Percentiles rank a stretch among this genome's conserved stretches.
phyloP scores from a whole-genome alignment of 176 grass and related monocot genomes.

The Hyparrhenia diplandra region DNA sequence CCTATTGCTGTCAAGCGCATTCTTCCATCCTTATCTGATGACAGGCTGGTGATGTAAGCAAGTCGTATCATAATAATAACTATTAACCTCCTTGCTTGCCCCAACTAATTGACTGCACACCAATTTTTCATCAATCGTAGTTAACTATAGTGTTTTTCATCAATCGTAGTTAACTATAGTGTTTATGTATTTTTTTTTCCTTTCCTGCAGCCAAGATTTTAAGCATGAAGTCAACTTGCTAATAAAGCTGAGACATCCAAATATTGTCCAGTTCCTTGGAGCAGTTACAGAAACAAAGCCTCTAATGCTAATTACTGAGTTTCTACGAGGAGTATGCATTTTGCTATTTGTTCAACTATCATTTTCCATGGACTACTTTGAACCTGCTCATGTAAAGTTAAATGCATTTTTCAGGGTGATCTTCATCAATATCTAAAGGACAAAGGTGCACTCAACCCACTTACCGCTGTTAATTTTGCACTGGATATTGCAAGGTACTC shows the following conservation, averaged over 20 bases:
- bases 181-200: background rate
- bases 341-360: conserved; percentile 3
- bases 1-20: conserved; percentile 97
- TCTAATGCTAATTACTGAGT: conserved; percentile 94
- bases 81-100: background rate
- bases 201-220: conserved; percentile 88
- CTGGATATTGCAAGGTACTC: conserved; percentile 96
- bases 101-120: background rate
- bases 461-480: conserved; percentile 76
- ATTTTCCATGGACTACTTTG: background rate
- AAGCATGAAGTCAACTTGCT: conserved; percentile 98
- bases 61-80: background rate
- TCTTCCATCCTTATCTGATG: conserved; percentile 58
- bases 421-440: conserved; percentile 99
- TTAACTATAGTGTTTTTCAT: background rate
- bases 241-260: conserved; percentile 97
- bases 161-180: background rate
- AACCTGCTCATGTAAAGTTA: conserved; percentile 15
- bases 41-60: conserved; percentile 46
- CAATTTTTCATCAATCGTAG: background rate
- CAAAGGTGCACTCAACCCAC: conserved; percentile 65
- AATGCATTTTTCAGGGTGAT: conserved; percentile 70
- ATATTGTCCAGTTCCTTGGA: conserved; percentile 99
- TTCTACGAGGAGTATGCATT: conserved; percentile 77
- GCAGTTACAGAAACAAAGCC: conserved; percentile 97